A percentile compares a stretch with the other conserved stretches of the same genome.
Conservation (phyloP, 169 alveolate species). For the Theileria annulata region DNA sequence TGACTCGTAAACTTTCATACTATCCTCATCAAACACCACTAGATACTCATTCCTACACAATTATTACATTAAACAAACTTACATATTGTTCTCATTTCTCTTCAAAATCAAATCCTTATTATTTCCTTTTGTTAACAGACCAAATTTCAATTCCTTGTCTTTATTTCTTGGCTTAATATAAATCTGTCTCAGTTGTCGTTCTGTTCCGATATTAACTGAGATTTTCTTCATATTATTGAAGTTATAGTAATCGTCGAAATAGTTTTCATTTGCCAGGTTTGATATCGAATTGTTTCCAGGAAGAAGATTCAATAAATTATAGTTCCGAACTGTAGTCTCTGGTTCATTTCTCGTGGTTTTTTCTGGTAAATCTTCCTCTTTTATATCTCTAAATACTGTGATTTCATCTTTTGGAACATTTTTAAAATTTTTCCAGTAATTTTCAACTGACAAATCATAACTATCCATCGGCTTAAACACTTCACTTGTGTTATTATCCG, state of each 20-base stretch:
- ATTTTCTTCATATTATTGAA: not conserved
- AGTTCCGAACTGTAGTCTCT: not conserved
- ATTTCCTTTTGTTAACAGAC: not conserved
- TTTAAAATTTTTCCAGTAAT: not conserved
- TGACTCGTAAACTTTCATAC: slow-evolving; percentile 15
- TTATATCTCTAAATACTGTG: not conserved
- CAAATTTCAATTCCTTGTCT: not conserved
- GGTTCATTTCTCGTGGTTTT: not conserved
- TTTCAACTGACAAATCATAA: not conserved
- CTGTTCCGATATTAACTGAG: slow-evolving; percentile 2
- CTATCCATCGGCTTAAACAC: not conserved
- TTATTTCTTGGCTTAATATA: not conserved
- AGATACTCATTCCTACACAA: slow-evolving; percentile 19
- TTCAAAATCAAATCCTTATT: not conserved
- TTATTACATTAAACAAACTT: not conserved
- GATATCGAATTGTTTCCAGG: not conserved
- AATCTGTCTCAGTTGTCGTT: not conserved
- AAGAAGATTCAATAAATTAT: not conserved
- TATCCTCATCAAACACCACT: slow-evolving; percentile 28
- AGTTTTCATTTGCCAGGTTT: not conserved
- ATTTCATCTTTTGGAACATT: not conserved
- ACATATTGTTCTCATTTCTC: not conserved
- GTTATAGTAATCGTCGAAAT: slow-evolving; percentile 18
- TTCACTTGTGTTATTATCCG: not conserved
- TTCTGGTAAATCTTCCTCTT: not conserved